phyloP scores from a whole-genome alignment of 2,329 filamentous ascomycete species.

The Pezicula rhizophila region DNA sequence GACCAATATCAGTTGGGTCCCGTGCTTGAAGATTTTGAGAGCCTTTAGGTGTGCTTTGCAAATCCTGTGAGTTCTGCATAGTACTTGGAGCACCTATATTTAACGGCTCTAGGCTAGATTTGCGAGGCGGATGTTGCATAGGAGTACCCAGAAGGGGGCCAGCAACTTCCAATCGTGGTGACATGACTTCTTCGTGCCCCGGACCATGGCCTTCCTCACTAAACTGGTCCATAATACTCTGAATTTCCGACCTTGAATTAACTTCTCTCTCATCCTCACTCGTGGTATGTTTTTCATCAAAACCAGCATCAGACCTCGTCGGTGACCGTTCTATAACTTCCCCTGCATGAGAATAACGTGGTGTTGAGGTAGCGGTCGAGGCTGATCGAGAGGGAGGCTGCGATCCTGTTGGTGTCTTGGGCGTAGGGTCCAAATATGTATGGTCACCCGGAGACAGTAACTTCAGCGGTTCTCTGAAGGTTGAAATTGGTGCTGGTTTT shows the following conservation, averaged over 20 bases:
- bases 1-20: conserved; percentile 25
- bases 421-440: conserved; percentile 43
- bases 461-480: conserved; percentile 5
- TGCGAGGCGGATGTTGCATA: conserved; percentile 69
- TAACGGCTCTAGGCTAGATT: conserved; percentile 77
- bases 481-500: conserved; percentile 17
- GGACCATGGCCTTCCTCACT: conserved; percentile 67
- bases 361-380: conserved; percentile 28
- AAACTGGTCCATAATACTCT: conserved; percentile 97
- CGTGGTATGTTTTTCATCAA: conserved; percentile 50
- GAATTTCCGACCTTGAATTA: conserved; percentile 77
- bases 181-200: conserved; percentile 82
- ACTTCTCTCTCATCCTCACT: conserved; percentile 62
- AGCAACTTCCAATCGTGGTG: conserved; percentile 76
- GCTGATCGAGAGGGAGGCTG: conserved; percentile 32
- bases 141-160: conserved; percentile 67
- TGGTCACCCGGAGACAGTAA: conserved; percentile 15
- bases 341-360: conserved; percentile 28
- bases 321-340: conserved; percentile 39
- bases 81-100: conserved; percentile 22
- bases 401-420: conserved; percentile 36
- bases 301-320: conserved; percentile 46
- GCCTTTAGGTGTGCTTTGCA: conserved; percentile 18
- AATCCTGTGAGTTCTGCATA: conserved; percentile 22
- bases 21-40: conserved; percentile 7